phyloP scores from a whole-genome alignment of 2,329 filamentous ascomycete genomes.

The Aspergillus flavus region DNA sequence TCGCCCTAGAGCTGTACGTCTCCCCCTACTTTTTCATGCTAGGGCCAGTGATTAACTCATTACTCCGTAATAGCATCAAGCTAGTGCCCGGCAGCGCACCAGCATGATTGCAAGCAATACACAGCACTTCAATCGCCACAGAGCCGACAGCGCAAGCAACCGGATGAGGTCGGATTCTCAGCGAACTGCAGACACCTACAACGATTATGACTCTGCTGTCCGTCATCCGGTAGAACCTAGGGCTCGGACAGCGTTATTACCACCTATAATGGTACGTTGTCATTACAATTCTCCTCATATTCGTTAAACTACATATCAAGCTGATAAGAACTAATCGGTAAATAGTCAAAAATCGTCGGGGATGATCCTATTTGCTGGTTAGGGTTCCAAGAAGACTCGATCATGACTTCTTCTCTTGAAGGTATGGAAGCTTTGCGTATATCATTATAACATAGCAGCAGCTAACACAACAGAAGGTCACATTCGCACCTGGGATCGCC shows the following conservation, averaged over 20 bases:
- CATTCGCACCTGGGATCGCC: slow-evolving; percentile 73
- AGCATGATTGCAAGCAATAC: slow-evolving; percentile 34
- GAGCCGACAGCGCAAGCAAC: slow-evolving; percentile 63
- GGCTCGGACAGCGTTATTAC: slow-evolving; percentile 79
- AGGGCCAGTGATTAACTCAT: slow-evolving; percentile 12
- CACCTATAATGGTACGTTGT: slow-evolving; percentile 77
- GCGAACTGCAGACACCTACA: slow-evolving; percentile 51
- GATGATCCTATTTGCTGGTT: slow-evolving; percentile 86
- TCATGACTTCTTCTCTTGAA: slow-evolving; percentile 88
- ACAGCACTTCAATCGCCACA: slow-evolving; percentile 55
- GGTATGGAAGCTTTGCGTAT: slow-evolving; percentile 58
- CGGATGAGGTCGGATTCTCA: slow-evolving; percentile 73
- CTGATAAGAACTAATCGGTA: not conserved
- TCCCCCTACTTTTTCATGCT: slow-evolving; percentile 12
- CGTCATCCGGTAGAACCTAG: slow-evolving; percentile 85
- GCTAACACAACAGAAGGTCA: slow-evolving; percentile 58
- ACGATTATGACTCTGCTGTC: slow-evolving; percentile 60
- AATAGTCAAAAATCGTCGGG: slow-evolving; percentile 78
- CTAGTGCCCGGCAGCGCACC: slow-evolving; percentile 41
- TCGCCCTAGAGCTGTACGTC: slow-evolving; percentile 77
- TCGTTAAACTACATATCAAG: slow-evolving; percentile 3
- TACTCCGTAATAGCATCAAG: slow-evolving; percentile 31
- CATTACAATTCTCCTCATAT: slow-evolving; percentile 3
- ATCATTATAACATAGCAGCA: slow-evolving; percentile 1
- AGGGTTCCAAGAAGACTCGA: slow-evolving; percentile 89